Conservation (phyloP, 208 protist genomes). For the Lotmaria passim region DNA sequence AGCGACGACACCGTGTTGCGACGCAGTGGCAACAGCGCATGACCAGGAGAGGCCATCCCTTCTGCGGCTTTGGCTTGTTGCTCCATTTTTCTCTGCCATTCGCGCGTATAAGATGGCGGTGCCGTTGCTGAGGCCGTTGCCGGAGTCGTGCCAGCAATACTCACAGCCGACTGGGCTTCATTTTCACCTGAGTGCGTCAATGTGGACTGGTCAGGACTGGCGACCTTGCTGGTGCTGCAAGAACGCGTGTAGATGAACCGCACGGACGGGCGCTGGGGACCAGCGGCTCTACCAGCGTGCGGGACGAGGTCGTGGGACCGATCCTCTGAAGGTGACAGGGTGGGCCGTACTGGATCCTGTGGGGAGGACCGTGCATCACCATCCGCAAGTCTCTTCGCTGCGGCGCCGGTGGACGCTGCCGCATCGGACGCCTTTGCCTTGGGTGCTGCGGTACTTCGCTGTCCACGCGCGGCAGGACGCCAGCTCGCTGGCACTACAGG, state of each 20-base stretch:
- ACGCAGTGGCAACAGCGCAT: not conserved
- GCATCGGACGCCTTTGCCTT: not conserved
- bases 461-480: not conserved
- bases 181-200: not conserved
- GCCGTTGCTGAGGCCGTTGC: not conserved
- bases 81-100: not conserved
- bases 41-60: not conserved
- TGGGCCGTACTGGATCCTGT: not conserved
- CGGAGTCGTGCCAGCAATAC: not conserved
- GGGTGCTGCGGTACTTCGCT: too few relatives aligned
- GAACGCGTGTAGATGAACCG: conserved; percentile 28
- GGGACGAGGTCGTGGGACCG: not conserved
- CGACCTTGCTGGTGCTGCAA: not conserved
- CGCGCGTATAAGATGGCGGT: not conserved
- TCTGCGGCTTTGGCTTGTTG: not conserved
- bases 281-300: not conserved
- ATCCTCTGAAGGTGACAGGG: not conserved
- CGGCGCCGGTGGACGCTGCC: not conserved
- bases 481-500: not conserved
- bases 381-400: not conserved
- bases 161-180: not conserved
- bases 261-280: not conserved
- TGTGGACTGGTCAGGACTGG: not conserved
- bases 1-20: not conserved
- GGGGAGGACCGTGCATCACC: not conserved